phyloP scores from a whole-genome alignment of 2,329 filamentous ascomycete species.

The Colletotrichum destructivum region DNA sequence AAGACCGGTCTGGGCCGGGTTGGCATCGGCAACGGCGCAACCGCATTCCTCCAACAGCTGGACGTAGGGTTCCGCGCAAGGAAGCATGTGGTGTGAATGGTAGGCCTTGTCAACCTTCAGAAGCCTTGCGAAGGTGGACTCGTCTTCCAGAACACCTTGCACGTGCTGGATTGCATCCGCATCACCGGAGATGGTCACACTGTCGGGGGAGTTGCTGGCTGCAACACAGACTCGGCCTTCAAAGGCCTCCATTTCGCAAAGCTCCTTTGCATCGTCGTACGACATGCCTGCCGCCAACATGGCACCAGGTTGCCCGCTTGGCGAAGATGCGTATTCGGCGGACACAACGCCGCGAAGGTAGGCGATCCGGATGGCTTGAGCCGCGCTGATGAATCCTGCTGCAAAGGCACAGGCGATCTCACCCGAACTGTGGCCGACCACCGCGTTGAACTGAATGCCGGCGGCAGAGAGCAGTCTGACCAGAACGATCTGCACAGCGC shows the following conservation, averaged over 20 bases:
- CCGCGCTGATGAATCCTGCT: conserved; percentile 56
- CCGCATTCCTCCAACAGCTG: not conserved
- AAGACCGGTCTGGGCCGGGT: not conserved
- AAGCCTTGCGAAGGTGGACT: conserved; percentile 40
- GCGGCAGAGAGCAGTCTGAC: conserved; percentile 48
- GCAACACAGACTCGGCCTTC: conserved; percentile 45
- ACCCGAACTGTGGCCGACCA: conserved; percentile 65
- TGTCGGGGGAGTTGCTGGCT: conserved; percentile 44
- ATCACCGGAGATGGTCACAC: conserved; percentile 50
- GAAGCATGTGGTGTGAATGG: conserved; percentile 48
- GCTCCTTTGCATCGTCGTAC: conserved; percentile 36
- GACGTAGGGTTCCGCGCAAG: conserved; percentile 3
- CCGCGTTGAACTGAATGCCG: conserved; percentile 53
- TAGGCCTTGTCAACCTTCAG: conserved; percentile 40
- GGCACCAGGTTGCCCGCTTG: conserved; percentile 35
- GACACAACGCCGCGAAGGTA: conserved; percentile 59
- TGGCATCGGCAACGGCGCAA: not conserved
- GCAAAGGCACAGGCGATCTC: conserved; percentile 67
- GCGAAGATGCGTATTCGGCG: conserved; percentile 12
- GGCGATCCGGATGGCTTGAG: conserved; percentile 60
- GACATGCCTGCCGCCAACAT: conserved; percentile 47
- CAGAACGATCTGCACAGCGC: conserved; percentile 50
- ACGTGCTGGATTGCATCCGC: conserved; percentile 46
- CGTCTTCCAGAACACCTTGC: conserved; percentile 42
- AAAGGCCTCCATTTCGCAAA: conserved; percentile 34